These are phyloP conservation scores for Cercospora citrullina DNA, from an alignment of 2,329 filamentous ascomycete species.

Conservation along the genomic window DNA sequence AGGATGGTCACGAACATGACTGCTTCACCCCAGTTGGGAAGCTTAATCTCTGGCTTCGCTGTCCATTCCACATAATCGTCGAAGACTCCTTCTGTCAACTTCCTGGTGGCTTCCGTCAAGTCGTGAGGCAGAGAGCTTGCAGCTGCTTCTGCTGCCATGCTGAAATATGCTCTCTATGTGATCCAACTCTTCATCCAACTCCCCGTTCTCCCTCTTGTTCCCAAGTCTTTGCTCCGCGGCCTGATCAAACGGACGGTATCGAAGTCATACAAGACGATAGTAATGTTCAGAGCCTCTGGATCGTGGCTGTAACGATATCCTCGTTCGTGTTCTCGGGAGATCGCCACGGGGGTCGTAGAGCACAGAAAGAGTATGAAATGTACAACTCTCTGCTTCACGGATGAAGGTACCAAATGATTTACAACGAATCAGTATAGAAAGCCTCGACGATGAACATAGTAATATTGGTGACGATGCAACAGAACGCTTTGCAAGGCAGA, in stretches of 20 bases:
- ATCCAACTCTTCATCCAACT: neutral
- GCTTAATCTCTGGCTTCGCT: slow-evolving; percentile 24
- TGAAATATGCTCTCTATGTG: neutral
- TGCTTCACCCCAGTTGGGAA: slow-evolving; percentile 26
- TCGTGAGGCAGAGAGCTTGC: slow-evolving; percentile 12
- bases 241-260: neutral
- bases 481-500: neutral
- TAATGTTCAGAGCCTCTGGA: too few relatives aligned
- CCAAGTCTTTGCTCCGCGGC: neutral
- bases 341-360: neutral
- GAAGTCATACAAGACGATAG: neutral
- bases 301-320: neutral
- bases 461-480: neutral
- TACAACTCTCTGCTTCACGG: neutral
- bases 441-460: neutral
- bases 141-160: slow-evolving; percentile 14
- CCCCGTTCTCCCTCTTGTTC: neutral
- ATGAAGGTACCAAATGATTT: neutral
- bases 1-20: slow-evolving; percentile 53
- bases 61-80: slow-evolving; percentile 22
- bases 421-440: neutral
- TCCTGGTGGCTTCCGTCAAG: neutral
- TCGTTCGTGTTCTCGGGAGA: neutral
- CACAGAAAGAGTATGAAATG: neutral
- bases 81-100: slow-evolving; percentile 14